Conservation (phyloP, 2,329 filamentous ascomycete genomes). For the Cadophora sp. region DNA sequence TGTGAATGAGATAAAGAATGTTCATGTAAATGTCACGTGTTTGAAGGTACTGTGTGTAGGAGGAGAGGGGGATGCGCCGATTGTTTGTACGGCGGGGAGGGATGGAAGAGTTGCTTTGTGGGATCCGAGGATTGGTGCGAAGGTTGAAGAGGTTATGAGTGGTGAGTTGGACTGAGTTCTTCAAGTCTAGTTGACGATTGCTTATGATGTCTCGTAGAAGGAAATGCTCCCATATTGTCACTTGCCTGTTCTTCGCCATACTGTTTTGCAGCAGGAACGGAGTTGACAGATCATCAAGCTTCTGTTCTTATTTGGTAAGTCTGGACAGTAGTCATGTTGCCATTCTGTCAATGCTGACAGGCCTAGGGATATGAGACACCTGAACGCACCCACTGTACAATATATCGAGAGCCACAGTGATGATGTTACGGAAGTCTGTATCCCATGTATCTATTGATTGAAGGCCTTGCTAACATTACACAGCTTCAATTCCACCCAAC, state of each 20-base stretch:
- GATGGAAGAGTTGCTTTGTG: slow-evolving; percentile 72
- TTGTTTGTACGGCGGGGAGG: slow-evolving; percentile 74
- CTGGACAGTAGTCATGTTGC: background rate
- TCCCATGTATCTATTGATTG: background rate
- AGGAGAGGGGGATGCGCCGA: slow-evolving; percentile 23
- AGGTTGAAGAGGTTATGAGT: slow-evolving; percentile 46
- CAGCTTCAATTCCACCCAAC: slow-evolving; percentile 67
- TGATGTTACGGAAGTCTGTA: slow-evolving; percentile 64
- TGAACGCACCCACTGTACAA: slow-evolving; percentile 54
- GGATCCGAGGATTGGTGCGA: slow-evolving; percentile 65
- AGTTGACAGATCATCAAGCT: slow-evolving; percentile 68
- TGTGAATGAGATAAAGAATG: slow-evolving; percentile 54
- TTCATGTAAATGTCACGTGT: slow-evolving; percentile 69
- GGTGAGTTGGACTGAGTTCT: slow-evolving; percentile 36
- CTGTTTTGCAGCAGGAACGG: slow-evolving; percentile 74
- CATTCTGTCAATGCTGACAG: background rate
- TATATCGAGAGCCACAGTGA: slow-evolving; percentile 73
- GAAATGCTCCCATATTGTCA: slow-evolving; percentile 64
- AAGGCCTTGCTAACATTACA: slow-evolving; percentile 36
- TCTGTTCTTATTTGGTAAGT: slow-evolving; percentile 66
- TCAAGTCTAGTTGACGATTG: background rate
- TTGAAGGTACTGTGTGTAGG: slow-evolving; percentile 62
- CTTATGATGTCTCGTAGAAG: slow-evolving; percentile 42
- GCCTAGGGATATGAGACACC: slow-evolving; percentile 62
- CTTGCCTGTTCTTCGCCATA: slow-evolving; percentile 65